Conservation (phyloP, 352 stramenopile genomes). For the Globisporangium spinosum region DNA sequence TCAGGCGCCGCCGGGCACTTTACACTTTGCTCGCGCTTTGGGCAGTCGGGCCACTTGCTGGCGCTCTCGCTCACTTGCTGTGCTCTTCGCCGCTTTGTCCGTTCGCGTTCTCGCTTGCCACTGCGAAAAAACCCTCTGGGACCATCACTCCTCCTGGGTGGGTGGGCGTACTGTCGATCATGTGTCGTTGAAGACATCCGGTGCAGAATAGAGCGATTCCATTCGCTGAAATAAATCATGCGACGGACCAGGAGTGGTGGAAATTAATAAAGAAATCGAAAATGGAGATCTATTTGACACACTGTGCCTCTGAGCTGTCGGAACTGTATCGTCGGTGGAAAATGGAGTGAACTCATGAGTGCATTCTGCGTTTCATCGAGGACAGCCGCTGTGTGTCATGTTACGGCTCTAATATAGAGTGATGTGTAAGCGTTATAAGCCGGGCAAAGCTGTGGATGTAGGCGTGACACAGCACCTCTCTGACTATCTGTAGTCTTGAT, state of each 20-base stretch:
- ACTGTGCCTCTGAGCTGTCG: background rate
- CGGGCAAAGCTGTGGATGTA: background rate
- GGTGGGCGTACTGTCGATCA: no score
- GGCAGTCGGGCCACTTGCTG: conserved; percentile 1
- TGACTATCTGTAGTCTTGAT: background rate
- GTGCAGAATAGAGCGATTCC: background rate
- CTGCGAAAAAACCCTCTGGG: conserved; percentile 1
- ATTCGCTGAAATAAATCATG: conserved; percentile 15
- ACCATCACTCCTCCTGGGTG: background rate
- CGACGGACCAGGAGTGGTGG: conserved; percentile 1
- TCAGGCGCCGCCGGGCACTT: conserved; percentile 4
- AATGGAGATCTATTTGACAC: background rate
- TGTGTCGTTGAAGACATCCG: no score
- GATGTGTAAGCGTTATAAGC: no score
- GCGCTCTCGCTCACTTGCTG: conserved; percentile 4
- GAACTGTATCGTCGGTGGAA: background rate
- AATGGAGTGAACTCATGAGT: no score
- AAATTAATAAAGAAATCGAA: background rate
- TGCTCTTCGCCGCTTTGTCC: conserved; percentile 15
- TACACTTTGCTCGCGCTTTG: background rate
- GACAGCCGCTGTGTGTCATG: no score
- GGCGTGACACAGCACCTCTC: background rate
- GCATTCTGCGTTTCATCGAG: no score
- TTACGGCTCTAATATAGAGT: no score
- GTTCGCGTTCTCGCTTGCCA: conserved; percentile 15